Percentiles rank a stretch among this genome's conserved stretches.
Evolutionary conservation across 2,329 filamentous ascomycete genomes (phyloP).

Genomic region (Orbilia oligospora): DNA sequence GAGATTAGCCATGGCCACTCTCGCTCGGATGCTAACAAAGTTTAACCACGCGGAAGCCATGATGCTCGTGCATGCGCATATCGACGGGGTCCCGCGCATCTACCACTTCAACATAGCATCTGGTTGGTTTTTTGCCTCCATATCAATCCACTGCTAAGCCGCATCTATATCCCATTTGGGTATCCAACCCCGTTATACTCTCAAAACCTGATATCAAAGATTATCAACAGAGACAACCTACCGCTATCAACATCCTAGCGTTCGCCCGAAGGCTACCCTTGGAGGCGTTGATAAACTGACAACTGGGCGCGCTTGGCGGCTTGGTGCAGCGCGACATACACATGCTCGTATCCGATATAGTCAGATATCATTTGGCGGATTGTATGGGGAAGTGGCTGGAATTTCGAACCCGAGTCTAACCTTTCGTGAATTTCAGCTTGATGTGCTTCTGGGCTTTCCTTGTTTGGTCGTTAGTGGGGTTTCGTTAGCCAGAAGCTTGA

Average conservation of each 20-base stretch:
- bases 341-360: not conserved
- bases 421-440: not conserved
- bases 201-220: not conserved
- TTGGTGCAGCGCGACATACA: slow-evolving; percentile 16
- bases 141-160: not conserved
- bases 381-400: not conserved
- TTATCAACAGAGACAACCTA: slow-evolving; percentile 7
- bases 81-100: slow-evolving; percentile 4
- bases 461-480: not conserved
- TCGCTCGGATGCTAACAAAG: slow-evolving; percentile 1
- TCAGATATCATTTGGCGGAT: slow-evolving; percentile 4
- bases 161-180: slow-evolving; percentile 23
- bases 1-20: slow-evolving; percentile 16
- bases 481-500: slow-evolving; percentile 13
- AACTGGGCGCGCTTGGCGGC: slow-evolving; percentile 31
- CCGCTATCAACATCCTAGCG: slow-evolving; percentile 21
- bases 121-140: slow-evolving; percentile 1
- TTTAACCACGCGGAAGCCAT: slow-evolving; percentile 28
- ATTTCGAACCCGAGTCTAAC: not conserved
- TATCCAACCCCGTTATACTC: slow-evolving; percentile 4
- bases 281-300: slow-evolving; percentile 20
- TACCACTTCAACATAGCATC: too few relatives aligned
- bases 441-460: slow-evolving; percentile 7
- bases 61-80: slow-evolving; percentile 4
- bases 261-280: slow-evolving; percentile 23